These are phyloP conservation scores for Paecilomyces variotii DNA, from an alignment of 2,329 filamentous ascomycete genomes.

Conservation along the genomic window DNA sequence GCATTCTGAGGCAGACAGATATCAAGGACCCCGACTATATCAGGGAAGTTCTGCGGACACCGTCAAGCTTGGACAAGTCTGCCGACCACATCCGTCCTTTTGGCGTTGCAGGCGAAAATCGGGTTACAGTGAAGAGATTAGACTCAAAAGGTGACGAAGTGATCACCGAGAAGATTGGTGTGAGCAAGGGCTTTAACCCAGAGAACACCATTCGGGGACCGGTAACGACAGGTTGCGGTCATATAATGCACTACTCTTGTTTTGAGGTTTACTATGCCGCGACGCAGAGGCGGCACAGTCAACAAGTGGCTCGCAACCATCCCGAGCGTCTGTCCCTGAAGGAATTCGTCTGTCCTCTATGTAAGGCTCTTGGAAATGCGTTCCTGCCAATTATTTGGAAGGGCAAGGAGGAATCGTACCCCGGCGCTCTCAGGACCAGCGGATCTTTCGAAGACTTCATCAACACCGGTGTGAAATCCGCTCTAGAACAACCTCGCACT, in stretches of 20 bases:
- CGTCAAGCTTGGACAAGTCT: constrained; percentile 73
- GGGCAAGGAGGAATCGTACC: constrained; percentile 75
- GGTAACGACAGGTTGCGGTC: constrained; percentile 84
- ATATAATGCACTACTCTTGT: constrained; percentile 97
- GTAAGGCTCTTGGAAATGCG: constrained; percentile 90
- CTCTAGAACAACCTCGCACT: constrained; percentile 43
- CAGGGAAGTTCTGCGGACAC: constrained; percentile 70
- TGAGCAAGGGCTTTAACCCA: constrained; percentile 82
- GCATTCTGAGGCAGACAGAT: constrained; percentile 79
- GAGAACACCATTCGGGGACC: constrained; percentile 61
- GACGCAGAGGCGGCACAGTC: constrained; percentile 72
- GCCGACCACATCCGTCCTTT: constrained; percentile 80
- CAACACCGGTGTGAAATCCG: constrained; percentile 46
- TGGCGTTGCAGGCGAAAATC: constrained; percentile 82
- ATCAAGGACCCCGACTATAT: constrained; percentile 75
- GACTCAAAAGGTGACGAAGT: constrained; percentile 64
- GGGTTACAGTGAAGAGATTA: constrained; percentile 66
- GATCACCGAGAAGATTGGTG: constrained; percentile 65
- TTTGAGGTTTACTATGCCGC: constrained; percentile 88
- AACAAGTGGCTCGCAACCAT: constrained; percentile 91
- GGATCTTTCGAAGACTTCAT: constrained; percentile 63
- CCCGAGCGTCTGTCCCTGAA: constrained; percentile 71
- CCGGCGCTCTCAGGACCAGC: constrained; percentile 58
- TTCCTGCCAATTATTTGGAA: constrained; percentile 97
- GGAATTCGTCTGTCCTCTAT: constrained; percentile 93